Evolutionary conservation across 2,329 filamentous ascomycete species (phyloP), one percentile per base, ranked within the genome.

Genomic region (Cladophialophora chaetospira): DNA sequence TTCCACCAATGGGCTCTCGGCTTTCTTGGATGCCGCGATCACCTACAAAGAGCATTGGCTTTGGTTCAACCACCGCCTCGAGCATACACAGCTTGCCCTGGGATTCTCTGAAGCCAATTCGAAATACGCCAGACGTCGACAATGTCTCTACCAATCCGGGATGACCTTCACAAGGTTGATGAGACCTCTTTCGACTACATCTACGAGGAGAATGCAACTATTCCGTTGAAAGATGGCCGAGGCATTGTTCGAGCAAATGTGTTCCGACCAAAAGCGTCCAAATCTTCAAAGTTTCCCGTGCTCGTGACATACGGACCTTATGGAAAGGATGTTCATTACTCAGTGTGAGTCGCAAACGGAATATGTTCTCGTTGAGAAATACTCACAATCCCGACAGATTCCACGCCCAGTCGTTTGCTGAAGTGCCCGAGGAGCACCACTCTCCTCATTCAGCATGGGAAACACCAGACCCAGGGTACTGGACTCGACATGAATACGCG

Each of bases 291-390:
- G 19, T 47, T 65, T 49, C 87, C 87, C 0, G 86, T 88, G 0
- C 68, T 89, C 5, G 82, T 87, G 2, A 89, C 86, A 0, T 89
- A 89, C 62, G 87, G 87, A 0, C 87, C 87, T 0, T 89, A 89
- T 62, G 87, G 87, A 44, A 89, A 90, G 64, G 86, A 89, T 63
- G 86, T 88, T 33, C 81, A 77, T 17, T 89, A 89, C 67, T 35
- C 28, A 11, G 38, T 53, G 47, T 56, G 19, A 29, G 50, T 36
- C 17, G 6, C 33, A 5, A 17, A 26, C 29, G 26, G 28, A 17
- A 29, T 17, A 26, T 57, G 4, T 46, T 10, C 23, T 19, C 6
- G 5, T 9, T 23, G n/a, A 6, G 9, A 38, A n/a, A 5, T 19
- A 19, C 21, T 23, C 23, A 23, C 29, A 31, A 29, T 31, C 28